Evolutionary conservation across 805 yeast genomes (phyloP).

Genomic region (Cyberlindnera petersonii): DNA sequence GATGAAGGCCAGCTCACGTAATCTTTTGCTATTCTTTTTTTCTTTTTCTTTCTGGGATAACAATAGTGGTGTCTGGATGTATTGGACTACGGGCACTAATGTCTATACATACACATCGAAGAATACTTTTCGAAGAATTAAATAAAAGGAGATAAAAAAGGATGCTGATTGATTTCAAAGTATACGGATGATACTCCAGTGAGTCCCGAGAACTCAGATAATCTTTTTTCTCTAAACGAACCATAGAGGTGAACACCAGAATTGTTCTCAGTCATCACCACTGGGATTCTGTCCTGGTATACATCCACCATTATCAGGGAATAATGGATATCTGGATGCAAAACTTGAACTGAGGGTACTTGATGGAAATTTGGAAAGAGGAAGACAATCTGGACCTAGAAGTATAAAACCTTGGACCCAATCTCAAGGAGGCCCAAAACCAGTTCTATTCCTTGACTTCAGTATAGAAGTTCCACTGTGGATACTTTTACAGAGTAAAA

Average conservation of each 20-base stretch:
- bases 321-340: slow-evolving; percentile 5
- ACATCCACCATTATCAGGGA: neutral
- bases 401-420: slow-evolving; percentile 3
- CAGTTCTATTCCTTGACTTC: slow-evolving; percentile 9
- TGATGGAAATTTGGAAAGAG: no score
- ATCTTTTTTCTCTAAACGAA: slow-evolving; percentile 9
- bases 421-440: slow-evolving; percentile 9
- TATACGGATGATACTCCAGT: slow-evolving; percentile 8
- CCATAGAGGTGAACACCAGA: slow-evolving; percentile 9
- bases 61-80: no score
- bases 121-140: no score
- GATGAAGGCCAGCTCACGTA: no score
- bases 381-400: slow-evolving; percentile 4
- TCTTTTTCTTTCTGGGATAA: no score
- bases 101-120: no score
- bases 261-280: slow-evolving; percentile 11
- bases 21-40: no score
- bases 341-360: slow-evolving; percentile 1
- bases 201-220: slow-evolving; percentile 9
- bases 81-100: no score
- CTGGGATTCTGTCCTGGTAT: slow-evolving; percentile 4
- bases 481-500: slow-evolving; percentile 10
- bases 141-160: no score
- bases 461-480: slow-evolving; percentile 11
- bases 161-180: slow-evolving; percentile 1